Base-by-base conservation (phyloP, 768 basidiomycete genomes). In the Psilocybe cyanescens region DNA sequence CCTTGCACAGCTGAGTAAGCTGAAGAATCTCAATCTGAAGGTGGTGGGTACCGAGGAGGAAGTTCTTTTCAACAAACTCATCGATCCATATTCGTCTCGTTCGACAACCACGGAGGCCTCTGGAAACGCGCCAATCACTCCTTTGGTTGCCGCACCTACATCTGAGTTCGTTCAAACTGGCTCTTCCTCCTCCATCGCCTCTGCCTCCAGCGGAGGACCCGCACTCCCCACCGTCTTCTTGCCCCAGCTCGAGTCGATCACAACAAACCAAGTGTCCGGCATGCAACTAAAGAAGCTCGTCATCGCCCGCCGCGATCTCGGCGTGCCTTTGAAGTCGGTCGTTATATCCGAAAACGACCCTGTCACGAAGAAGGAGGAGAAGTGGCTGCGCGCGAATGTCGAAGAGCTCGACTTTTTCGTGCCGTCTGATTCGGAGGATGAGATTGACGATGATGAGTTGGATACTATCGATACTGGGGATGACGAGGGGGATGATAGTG, bases 401-500 rank as follows among this genome's bases (percentile, higher is more conserved):
- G 80, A 84, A 59, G 73, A 73, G 33, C 78, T 90, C 14, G 82
- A 83, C 9, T 81, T 77, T 62, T 90, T 87, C 61, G 86, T 85
- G 59, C 79, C 84, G 35, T 86, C 86, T 31, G 87, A 84, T 53
- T 76, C 74, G 29, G 81, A 81, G 35, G 76, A 76, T 41, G 70
- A 72, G 0, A 69, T 70, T 2, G 68, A 66, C 49, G 70, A 69
- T n/a, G 62, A 65, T n/a, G 67, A 68, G n/a, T 61, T 70, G 3
- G 57, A 55, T 55, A 55, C 58, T 1, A 60, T 58, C 3, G 66
- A 60, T 4, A 47, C 63, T 45, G 62, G 19, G 16, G 53, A 56
- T 16, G 64, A 46, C 1, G 64, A 58, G 7, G 65, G 59, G 51
- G 63, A 63, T 37, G 65, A 62, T 12, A 65, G 54, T 2, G 76